phyloP scores from a whole-genome alignment of 106 monocot species.

The Cymbidium sinense region DNA sequence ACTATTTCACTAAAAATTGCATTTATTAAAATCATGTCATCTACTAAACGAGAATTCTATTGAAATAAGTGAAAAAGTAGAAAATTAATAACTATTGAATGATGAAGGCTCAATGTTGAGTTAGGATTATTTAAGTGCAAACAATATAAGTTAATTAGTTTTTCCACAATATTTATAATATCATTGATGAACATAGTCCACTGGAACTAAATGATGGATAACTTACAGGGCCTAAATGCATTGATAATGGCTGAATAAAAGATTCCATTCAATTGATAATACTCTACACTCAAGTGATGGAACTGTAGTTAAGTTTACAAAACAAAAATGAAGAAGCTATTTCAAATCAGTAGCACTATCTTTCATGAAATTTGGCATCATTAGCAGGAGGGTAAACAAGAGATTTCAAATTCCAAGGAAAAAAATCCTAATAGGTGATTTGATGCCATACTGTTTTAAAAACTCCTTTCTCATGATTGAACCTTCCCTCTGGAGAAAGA shows the following conservation, averaged over 20 bases:
- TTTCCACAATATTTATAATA: neutral
- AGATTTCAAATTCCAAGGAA: neutral
- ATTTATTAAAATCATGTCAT: too few relatives aligned
- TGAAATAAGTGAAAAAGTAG: neutral
- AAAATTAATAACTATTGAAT: neutral
- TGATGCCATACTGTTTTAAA: slow-evolving; percentile 65
- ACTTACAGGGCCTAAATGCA: neutral
- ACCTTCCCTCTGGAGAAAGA: slow-evolving; percentile 68
- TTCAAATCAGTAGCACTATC: neutral
- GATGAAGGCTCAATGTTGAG: neutral
- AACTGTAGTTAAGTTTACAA: neutral
- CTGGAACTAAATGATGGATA: neutral
- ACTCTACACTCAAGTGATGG: neutral
- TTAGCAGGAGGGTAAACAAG: neutral
- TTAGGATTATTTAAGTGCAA: neutral
- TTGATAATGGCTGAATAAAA: neutral
- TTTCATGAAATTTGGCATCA: neutral
- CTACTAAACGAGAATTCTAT: too few relatives aligned
- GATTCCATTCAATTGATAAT: neutral
- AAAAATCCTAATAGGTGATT: neutral
- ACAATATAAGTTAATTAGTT: neutral
- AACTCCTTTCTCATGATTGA: slow-evolving; percentile 61
- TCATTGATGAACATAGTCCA: neutral
- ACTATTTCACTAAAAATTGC: too few relatives aligned
- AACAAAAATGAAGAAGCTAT: neutral